Evolutionary conservation across 1,284 basidiomycete species (phyloP).

Genomic region (Grifola frondosa): DNA sequence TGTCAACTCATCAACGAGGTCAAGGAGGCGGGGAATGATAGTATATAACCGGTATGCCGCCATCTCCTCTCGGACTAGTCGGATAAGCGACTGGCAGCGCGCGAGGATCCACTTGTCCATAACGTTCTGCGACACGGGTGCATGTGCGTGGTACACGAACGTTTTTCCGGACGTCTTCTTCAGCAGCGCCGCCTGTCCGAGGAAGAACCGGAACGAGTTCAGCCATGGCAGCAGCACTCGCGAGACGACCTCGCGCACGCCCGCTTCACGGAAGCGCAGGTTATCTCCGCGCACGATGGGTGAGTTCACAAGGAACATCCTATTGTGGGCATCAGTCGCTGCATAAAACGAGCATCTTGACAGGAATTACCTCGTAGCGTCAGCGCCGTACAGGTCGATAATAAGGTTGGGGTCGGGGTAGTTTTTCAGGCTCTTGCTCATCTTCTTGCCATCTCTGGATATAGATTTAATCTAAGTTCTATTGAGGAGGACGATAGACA

Average conservation of each 20-base stretch:
- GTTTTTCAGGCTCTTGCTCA: conserved; percentile 98
- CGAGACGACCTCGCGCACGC: conserved; percentile 94
- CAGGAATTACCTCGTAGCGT: conserved; percentile 77
- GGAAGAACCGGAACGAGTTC: conserved; percentile 99
- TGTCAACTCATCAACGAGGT: conserved; percentile 94
- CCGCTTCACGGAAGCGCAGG: conserved; percentile 96
- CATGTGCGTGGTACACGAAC: conserved; percentile 88
- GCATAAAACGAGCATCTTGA: not conserved
- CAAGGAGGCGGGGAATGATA: conserved; percentile 91
- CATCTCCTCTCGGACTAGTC: conserved; percentile 93
- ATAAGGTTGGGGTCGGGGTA: conserved; percentile 97
- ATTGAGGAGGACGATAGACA: not conserved
- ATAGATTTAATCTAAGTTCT: conserved; percentile 3
- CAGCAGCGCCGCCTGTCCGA: conserved; percentile 89
- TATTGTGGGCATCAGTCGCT: conserved; percentile 29
- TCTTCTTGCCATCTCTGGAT: conserved; percentile 94
- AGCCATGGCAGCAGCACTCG: conserved; percentile 98
- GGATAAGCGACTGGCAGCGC: conserved; percentile 94
- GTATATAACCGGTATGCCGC: conserved; percentile 97
- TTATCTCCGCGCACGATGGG: conserved; percentile 98
- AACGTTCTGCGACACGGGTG: conserved; percentile 86
- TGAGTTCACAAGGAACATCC: conserved; percentile 98
- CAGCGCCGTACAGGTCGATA: conserved; percentile 92
- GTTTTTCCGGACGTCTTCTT: conserved; percentile 81
- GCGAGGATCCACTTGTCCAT: conserved; percentile 99